A percentile compares a stretch with the other conserved stretches of the same genome.
Conservation (phyloP, 495 filamentous ascomycete genomes). For the Pyrenopolyporus hunteri region DNA sequence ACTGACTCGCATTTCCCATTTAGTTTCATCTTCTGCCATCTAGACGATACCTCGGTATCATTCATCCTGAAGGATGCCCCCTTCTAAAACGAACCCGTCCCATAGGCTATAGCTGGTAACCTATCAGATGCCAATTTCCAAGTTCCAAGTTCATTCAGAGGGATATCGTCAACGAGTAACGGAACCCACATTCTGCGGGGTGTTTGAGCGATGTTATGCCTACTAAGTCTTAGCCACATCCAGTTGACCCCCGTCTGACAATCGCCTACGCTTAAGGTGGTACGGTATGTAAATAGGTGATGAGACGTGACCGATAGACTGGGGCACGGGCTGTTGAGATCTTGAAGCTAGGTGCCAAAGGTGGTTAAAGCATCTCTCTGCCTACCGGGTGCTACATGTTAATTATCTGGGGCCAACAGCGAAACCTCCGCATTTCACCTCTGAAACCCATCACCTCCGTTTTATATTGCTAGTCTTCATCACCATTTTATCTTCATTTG, state of each 20-base stretch:
- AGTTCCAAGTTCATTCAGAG: neutral
- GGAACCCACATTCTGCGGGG: neutral
- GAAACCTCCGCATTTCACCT: constrained; percentile 3
- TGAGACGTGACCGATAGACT: constrained; percentile 3
- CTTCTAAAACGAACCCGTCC: no score
- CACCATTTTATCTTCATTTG: neutral
- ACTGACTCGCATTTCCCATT: no score
- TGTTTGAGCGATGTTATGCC: constrained; percentile 16
- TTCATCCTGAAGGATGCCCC: no score
- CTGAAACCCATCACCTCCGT: neutral
- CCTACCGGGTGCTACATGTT: neutral
- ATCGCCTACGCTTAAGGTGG: neutral
- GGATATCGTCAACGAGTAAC: neutral
- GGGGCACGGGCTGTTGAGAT: constrained; percentile 12
- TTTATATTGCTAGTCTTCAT: no score
- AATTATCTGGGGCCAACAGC: no score
- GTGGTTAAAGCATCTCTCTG: no score
- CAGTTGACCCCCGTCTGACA: constrained; percentile 14
- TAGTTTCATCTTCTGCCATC: no score
- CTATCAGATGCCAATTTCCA: no score
- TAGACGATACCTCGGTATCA: no score
- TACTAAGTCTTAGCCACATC: constrained; percentile 25
- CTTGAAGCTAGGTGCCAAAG: no score
- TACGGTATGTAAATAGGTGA: neutral
- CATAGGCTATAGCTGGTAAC: no score